Evolutionary conservation across 1,284 basidiomycete genomes (phyloP), one percentile per base, ranked within the genome.

Genomic region (Leucoagaricus sp.): DNA sequence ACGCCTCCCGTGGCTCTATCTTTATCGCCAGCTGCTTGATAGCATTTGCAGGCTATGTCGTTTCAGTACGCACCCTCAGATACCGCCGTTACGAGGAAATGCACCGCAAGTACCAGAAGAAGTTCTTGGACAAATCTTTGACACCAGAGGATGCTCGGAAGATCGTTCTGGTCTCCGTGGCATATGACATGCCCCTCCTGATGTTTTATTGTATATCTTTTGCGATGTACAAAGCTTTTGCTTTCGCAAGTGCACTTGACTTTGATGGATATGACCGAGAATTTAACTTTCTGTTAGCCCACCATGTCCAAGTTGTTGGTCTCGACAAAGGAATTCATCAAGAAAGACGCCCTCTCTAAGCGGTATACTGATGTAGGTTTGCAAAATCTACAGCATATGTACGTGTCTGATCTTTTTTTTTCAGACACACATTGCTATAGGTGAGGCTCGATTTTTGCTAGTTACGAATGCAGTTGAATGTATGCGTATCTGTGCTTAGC

Each of bases 201-300:
- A 51, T 74, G 50, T 66, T 69, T 26, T 72, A 74, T 59, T 64
- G 76, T 0, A 51, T 76, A 23, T 65, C 75, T 0, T 79, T 80
- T 63, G 79, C 77, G 1, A 60, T 81, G 40, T 79, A 80, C 69
- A 79, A 79, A 62, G 79, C 78, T 3, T 79, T 77, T 67, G 76
- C 65, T 1, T 73, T 80, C 50, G 79, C 80, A 60, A 63, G 76
- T 70, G 25, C 5, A 2, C 29, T 9, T 21, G 8, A 3, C 3
- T 26, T 9, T 36, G 31, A 33, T 7, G 17, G 5, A 19, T 15
- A 36, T 51, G 49, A 6, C 48, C n/a, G 10, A 41, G n/a, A n/a
- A n/a, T n/a, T n/a, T n/a, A n/a, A n/a, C n/a, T n/a, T 28, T 12
- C n/a, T 10, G 15, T 29, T 49, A 81, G 78, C 78, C 79, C 0